Percentiles rank a stretch among this genome's conserved stretches.
Conservation (phyloP, 208 protist genomes). For the Leishmania mexicana region DNA sequence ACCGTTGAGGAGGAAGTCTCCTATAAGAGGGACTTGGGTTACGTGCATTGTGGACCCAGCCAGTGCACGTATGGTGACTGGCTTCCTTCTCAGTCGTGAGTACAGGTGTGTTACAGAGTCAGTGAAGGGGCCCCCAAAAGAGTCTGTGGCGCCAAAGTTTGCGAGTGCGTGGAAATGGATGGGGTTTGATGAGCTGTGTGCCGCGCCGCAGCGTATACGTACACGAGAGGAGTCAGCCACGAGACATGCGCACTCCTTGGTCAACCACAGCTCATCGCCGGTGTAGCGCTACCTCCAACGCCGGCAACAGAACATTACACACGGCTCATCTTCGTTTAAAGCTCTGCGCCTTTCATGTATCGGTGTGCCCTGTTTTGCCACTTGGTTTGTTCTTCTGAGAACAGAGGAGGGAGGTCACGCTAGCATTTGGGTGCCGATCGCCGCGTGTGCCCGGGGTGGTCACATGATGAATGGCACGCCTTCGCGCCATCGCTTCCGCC, state of each 20-base stretch:
- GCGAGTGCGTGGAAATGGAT: neutral
- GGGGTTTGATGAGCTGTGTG: neutral
- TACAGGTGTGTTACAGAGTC: neutral
- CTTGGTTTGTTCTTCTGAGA: neutral
- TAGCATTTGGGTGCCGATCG: neutral
- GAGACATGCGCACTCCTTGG: neutral
- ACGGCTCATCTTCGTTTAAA: neutral
- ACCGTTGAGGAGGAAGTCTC: slow-evolving; percentile 71
- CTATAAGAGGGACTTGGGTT: slow-evolving; percentile 85
- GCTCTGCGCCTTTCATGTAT: neutral
- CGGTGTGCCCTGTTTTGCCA: neutral
- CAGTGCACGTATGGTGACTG: slow-evolving; percentile 63
- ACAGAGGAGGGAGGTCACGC: neutral
- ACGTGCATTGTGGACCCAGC: slow-evolving; percentile 58
- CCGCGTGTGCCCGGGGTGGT: neutral
- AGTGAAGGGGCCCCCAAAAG: neutral
- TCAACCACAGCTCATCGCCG: neutral
- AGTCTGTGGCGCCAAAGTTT: no score
- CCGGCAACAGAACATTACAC: neutral
- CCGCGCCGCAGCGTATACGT: neutral
- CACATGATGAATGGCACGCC: neutral
- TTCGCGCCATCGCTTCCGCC: neutral
- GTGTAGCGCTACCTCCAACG: neutral
- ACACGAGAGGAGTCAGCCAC: neutral
- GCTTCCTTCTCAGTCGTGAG: slow-evolving; percentile 19